These are phyloP conservation scores for Kingdonia uniflora DNA, from an alignment of 164 flowering plant species.

Conservation along the genomic window DNA sequence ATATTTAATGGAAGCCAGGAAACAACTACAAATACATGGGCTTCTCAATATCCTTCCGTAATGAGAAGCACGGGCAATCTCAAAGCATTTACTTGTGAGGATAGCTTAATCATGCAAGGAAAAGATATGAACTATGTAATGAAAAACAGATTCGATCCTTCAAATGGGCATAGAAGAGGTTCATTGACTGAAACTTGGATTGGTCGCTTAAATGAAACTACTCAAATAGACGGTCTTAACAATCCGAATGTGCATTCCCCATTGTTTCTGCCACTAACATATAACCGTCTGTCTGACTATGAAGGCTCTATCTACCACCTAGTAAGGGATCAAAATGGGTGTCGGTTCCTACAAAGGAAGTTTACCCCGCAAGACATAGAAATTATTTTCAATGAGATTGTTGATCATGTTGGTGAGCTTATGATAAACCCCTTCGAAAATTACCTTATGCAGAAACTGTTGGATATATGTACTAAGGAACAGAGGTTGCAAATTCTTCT, in stretches of 20 bases:
- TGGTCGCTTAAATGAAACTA: background rate
- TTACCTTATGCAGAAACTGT: conserved; percentile 75
- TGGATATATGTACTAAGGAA: conserved; percentile 67
- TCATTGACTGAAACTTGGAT: background rate
- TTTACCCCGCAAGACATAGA: conserved; percentile 41
- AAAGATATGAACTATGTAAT: conserved; percentile 19
- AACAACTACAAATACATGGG: conserved; percentile 10
- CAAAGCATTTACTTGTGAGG: conserved; percentile 30
- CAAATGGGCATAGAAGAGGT: conserved; percentile 11
- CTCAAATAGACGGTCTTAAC: conserved; percentile 10
- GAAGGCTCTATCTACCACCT: conserved; percentile 38
- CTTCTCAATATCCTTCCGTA: conserved; percentile 7
- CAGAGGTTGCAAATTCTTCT: conserved; percentile 51
- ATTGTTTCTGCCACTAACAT: conserved; percentile 17
- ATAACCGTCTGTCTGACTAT: conserved; percentile 26
- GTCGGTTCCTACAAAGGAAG: conserved; percentile 54
- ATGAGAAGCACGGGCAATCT: conserved; percentile 8
- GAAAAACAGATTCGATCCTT: conserved; percentile 12
- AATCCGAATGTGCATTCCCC: conserved; percentile 7
- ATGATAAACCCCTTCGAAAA: conserved; percentile 85
- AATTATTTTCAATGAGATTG: conserved; percentile 48
- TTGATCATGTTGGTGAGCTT: conserved; percentile 59
- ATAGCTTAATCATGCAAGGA: conserved; percentile 37
- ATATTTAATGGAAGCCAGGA: conserved; percentile 13
- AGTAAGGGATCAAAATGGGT: conserved; percentile 81